Conservation (phyloP, 345 rosid genomes). For the Firmiana major region DNA sequence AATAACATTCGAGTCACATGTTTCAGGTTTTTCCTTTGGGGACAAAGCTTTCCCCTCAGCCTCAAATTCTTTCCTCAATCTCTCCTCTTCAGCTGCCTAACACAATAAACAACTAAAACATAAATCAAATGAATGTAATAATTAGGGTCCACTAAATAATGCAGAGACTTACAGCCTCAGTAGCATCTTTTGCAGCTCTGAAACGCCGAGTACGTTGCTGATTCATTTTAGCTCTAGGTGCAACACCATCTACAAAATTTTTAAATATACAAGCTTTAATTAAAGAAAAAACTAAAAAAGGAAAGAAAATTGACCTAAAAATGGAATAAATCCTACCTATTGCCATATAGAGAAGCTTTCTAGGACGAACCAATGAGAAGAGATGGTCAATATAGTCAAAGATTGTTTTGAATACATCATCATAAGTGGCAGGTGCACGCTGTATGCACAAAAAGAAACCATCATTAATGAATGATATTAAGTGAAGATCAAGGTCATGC, state of each 20-base stretch:
- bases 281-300: not conserved
- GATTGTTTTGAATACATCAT: conserved; percentile 80
- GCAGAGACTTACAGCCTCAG: conserved; percentile 65
- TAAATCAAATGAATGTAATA: conserved; percentile 9
- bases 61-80: conserved; percentile 76
- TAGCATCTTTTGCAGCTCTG: conserved; percentile 96
- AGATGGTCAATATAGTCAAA: conserved; percentile 93
- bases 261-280: conserved; percentile 8
- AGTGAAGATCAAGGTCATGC: not conserved
- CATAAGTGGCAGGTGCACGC: conserved; percentile 91
- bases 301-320: not conserved
- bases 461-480: not conserved
- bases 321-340: conserved; percentile 55
- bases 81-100: conserved; percentile 95
- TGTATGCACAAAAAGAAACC: conserved; percentile 32
- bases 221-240: conserved; percentile 99
- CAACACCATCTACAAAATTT: conserved; percentile 78
- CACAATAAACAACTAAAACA: conserved; percentile 10
- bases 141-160: conserved; percentile 6
- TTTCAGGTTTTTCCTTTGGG: conserved; percentile 71
- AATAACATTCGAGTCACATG: conserved; percentile 90
- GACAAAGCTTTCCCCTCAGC: conserved; percentile 52
- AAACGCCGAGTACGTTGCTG: conserved; percentile 95
- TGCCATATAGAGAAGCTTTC: conserved; percentile 94
- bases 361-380: conserved; percentile 82